phyloP scores from a whole-genome alignment of 257 asterid genomes.

The Plectranthus barbatus region DNA sequence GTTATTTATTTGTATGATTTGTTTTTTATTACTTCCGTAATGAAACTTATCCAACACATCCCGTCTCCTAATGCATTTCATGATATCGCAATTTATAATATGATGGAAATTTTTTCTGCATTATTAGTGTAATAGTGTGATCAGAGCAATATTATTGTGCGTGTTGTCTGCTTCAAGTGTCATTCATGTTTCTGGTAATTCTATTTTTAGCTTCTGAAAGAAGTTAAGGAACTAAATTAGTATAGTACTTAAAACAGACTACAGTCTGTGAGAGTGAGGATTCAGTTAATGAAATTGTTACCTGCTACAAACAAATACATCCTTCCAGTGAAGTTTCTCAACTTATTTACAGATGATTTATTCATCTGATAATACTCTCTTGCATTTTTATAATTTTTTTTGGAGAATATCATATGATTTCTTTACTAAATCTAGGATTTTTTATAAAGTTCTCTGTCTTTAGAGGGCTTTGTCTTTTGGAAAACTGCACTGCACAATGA shows the following conservation, averaged over 20 bases:
- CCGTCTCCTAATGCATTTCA: not conserved
- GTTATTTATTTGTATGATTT: not conserved
- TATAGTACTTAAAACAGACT: not conserved
- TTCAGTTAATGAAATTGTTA: not conserved
- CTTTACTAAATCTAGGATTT: not conserved
- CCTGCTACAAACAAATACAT: not conserved
- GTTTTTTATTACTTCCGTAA: not conserved
- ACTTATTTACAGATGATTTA: not conserved
- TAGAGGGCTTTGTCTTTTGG: not conserved
- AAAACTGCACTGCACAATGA: slow-evolving; percentile 2
- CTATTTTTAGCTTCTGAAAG: not conserved
- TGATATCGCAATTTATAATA: not conserved
- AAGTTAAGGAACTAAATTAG: not conserved
- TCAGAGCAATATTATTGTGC: not conserved
- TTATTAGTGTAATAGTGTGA: not conserved
- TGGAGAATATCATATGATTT: not conserved
- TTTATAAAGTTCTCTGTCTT: not conserved
- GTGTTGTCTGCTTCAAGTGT: not conserved
- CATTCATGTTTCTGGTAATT: not conserved
- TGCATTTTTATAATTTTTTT: not conserved
- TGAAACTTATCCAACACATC: not conserved
- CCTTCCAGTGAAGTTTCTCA: not conserved
- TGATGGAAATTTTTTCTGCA: not conserved
- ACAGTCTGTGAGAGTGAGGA: not conserved
- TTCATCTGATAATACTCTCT: not conserved